phyloP scores from a whole-genome alignment of 176 grass and related monocot species.

The Pontederia crassipes region DNA sequence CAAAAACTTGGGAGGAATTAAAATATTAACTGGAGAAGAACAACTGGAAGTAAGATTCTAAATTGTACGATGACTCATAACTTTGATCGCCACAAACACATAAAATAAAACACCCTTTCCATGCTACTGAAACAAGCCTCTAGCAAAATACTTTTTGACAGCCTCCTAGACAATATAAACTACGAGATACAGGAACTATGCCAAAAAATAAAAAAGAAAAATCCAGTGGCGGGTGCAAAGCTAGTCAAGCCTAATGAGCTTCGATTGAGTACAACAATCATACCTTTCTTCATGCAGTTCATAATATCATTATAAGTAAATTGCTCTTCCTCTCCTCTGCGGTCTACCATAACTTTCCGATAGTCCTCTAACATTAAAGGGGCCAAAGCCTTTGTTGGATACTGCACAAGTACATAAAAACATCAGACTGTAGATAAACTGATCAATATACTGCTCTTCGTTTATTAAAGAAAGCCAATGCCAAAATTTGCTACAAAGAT shows the following conservation, averaged over 20 bases:
- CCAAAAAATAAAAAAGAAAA: background rate
- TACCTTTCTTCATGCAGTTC: constrained; percentile 85
- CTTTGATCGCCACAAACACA: no score
- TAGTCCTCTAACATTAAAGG: constrained; percentile 97
- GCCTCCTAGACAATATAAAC: no score
- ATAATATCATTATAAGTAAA: constrained; percentile 69
- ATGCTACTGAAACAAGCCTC: no score
- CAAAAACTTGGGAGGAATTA: no score
- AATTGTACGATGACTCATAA: no score
- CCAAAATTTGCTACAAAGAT: no score
- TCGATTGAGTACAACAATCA: constrained; percentile 5
- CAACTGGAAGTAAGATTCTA: no score
- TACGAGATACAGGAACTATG: constrained; percentile 3
- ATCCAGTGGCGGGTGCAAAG: no score
- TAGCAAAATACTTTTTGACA: no score
- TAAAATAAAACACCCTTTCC: no score
- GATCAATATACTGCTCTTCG: background rate
- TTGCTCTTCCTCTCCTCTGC: constrained; percentile 66
- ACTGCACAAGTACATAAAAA: constrained; percentile 35
- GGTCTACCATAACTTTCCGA: constrained; percentile 65
- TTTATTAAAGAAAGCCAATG: no score
- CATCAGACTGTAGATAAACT: background rate
- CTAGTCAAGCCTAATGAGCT: background rate
- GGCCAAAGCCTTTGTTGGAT: constrained; percentile 93
- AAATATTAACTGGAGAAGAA: no score